These are phyloP conservation scores for Psophocarpus tetragonolobus DNA, from an alignment of 306 rosid species.

Conservation along the genomic window DNA sequence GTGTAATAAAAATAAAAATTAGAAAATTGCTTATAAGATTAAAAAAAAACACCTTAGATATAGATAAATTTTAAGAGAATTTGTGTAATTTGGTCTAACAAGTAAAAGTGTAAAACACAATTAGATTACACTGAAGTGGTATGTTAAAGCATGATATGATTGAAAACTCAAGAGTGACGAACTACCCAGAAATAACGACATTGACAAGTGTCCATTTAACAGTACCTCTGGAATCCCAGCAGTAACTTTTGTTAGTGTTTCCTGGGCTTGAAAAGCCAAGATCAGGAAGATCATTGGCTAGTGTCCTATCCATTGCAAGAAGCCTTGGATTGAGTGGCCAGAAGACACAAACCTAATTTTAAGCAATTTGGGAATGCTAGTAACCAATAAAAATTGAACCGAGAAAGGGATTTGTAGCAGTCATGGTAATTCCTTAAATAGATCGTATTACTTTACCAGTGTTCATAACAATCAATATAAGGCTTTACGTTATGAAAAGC, in stretches of 20 bases:
- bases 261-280: constrained; percentile 28
- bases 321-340: neutral
- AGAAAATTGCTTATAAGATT: no score
- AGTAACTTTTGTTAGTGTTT: constrained; percentile 27
- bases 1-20: no score
- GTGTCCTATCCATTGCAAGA: neutral
- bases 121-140: constrained; percentile 37
- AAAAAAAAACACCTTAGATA: no score
- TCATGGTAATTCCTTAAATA: constrained; percentile 5
- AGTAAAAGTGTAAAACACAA: neutral
- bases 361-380: neutral
- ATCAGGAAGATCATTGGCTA: constrained; percentile 11
- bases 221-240: constrained; percentile 35
- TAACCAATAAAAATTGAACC: neutral
- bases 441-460: neutral
- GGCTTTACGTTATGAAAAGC: constrained; percentile 17
- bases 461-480: neutral
- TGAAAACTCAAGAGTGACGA: constrained; percentile 57
- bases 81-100: no score
- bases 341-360: neutral
- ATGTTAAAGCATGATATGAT: constrained; percentile 73
- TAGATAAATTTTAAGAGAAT: no score
- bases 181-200: constrained; percentile 38
- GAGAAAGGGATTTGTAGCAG: constrained; percentile 17
- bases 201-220: constrained; percentile 57